Conservation (phyloP, 352 stramenopile species). For the Globisporangium nodosum region DNA sequence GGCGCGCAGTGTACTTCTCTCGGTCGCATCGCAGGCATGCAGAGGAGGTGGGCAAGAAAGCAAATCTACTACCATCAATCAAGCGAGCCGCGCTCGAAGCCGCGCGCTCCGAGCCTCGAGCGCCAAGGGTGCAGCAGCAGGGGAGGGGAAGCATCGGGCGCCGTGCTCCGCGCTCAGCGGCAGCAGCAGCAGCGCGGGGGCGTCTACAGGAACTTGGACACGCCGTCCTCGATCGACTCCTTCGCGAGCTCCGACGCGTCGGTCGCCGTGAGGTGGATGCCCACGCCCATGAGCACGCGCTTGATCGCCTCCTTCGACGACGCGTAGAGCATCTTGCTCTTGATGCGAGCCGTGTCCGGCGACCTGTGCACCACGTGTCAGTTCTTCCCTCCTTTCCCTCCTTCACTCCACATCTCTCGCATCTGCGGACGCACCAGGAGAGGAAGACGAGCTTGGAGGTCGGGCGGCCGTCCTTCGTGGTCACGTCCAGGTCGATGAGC, state of each 20-base stretch:
- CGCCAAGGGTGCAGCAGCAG: no score
- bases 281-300: slow-evolving; percentile 90
- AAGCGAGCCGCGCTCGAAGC: background rate
- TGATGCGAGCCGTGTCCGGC: slow-evolving; percentile 89
- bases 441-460: slow-evolving; percentile 91
- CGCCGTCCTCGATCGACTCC: slow-evolving; percentile 75
- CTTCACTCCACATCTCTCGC: no score
- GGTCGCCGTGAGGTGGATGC: slow-evolving; percentile 93
- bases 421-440: slow-evolving; percentile 60
- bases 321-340: slow-evolving; percentile 95
- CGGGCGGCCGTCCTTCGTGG: slow-evolving; percentile 84
- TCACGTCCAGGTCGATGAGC: slow-evolving; percentile 88
- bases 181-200: background rate
- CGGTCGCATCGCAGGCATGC: slow-evolving; percentile 4
- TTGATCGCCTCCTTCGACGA: slow-evolving; percentile 95
- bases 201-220: slow-evolving; percentile 88
- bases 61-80: slow-evolving; percentile 18
- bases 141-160: no score
- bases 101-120: no score
- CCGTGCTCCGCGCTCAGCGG: background rate
- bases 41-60: slow-evolving; percentile 1
- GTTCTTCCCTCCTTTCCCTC: no score
- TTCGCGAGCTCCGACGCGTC: slow-evolving; percentile 85
- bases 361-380: slow-evolving; percentile 41
- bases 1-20: slow-evolving; percentile 2